Conservation (phyloP, 768 basidiomycete species). For the Kwoniella heveanensis region DNA sequence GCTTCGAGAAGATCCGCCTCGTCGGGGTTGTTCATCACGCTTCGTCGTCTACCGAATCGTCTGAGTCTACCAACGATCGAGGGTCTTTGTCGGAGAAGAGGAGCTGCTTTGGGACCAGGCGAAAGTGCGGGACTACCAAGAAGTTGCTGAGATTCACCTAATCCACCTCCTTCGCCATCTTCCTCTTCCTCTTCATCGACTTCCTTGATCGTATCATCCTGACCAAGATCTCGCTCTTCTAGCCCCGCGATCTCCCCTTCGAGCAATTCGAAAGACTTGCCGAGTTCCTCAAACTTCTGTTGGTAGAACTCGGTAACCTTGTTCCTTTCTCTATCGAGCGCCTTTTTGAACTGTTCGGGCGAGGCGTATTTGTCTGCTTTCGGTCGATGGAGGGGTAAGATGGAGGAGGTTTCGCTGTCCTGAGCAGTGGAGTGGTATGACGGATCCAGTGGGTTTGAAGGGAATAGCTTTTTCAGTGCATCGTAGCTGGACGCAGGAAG, state of each 20-base stretch:
- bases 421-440: constrained; percentile 45
- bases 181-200: constrained; percentile 52
- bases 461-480: constrained; percentile 57
- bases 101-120: neutral
- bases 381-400: constrained; percentile 41
- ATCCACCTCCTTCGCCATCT: constrained; percentile 21
- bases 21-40: constrained; percentile 30
- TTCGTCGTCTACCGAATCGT: constrained; percentile 26
- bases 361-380: constrained; percentile 35
- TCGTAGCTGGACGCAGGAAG: constrained; percentile 47
- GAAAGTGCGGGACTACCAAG: constrained; percentile 17
- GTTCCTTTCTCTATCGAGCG: constrained; percentile 77
- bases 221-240: constrained; percentile 52
- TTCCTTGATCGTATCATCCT: constrained; percentile 52
- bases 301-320: constrained; percentile 82
- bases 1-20: constrained; percentile 54
- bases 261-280: constrained; percentile 47
- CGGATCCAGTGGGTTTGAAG: constrained; percentile 52
- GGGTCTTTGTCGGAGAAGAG: neutral
- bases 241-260: constrained; percentile 53
- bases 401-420: constrained; percentile 49
- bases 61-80: constrained; percentile 23
- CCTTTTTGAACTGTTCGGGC: constrained; percentile 65
- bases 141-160: constrained; percentile 19
- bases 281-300: constrained; percentile 71